Conservation (phyloP, 2,329 filamentous ascomycete species). For the Leptosphaerulina australis region DNA sequence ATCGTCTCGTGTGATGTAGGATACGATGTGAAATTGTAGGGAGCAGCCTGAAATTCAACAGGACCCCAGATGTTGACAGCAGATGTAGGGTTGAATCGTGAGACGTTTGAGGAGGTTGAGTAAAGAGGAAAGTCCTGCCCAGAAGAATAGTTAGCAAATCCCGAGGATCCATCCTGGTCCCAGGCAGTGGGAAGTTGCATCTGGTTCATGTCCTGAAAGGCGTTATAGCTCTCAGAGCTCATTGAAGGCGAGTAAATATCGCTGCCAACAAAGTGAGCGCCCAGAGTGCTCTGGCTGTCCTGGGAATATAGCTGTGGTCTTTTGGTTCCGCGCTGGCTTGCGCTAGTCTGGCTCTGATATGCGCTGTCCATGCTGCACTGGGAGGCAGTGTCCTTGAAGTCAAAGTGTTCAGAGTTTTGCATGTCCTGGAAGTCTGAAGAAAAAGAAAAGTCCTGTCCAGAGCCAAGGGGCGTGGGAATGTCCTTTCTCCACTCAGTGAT, state of each 20-base stretch:
- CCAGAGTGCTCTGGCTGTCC: slow-evolving; percentile 39
- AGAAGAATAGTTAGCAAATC: slow-evolving; percentile 48
- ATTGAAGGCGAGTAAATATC: slow-evolving; percentile 47
- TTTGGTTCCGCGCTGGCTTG: slow-evolving; percentile 41
- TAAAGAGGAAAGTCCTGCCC: slow-evolving; percentile 45
- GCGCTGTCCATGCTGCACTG: slow-evolving; percentile 53
- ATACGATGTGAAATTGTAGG: slow-evolving; percentile 39
- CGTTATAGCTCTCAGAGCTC: slow-evolving; percentile 44
- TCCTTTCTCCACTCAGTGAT: slow-evolving; percentile 52
- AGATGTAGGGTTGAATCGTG: slow-evolving; percentile 31
- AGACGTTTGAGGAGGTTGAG: slow-evolving; percentile 31
- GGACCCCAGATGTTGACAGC: slow-evolving; percentile 32
- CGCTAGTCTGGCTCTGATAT: slow-evolving; percentile 50
- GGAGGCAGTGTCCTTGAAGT: slow-evolving; percentile 47
- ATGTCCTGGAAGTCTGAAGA: slow-evolving; percentile 45
- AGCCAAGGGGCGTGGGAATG: slow-evolving; percentile 42
- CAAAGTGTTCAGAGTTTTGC: slow-evolving; percentile 42
- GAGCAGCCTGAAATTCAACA: slow-evolving; percentile 34
- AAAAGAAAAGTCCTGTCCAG: slow-evolving; percentile 45
- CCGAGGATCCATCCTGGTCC: slow-evolving; percentile 42
- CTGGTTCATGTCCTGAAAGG: slow-evolving; percentile 45
- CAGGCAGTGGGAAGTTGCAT: slow-evolving; percentile 41
- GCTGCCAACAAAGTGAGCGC: slow-evolving; percentile 39
- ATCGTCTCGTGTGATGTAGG: slow-evolving; percentile 28
- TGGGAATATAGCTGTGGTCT: slow-evolving; percentile 39